Evolutionary conservation across 441 rosid genomes (phyloP).

Genomic region (Isatis lusitanica): DNA sequence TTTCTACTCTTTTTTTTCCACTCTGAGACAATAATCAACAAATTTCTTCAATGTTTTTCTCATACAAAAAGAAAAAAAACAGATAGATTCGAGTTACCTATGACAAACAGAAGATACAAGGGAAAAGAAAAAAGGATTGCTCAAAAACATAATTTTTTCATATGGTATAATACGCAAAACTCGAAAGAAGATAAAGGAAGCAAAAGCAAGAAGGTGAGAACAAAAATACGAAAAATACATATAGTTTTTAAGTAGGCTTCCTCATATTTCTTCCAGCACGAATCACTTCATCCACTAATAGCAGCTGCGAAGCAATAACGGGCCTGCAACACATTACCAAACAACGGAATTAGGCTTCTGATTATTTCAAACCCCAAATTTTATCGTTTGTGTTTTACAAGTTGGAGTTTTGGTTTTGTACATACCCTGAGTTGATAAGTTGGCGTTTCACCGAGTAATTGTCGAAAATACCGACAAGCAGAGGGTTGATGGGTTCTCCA

Average conservation of each 20-base stretch:
- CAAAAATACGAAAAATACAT: neutral
- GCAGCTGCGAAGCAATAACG: constrained; percentile 86
- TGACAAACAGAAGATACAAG: constrained; percentile 10
- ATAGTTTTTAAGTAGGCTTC: constrained; percentile 62
- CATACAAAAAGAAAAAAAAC: neutral
- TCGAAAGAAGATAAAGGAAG: neutral
- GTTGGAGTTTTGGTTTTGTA: neutral
- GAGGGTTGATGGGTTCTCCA: constrained; percentile 88
- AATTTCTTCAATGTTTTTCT: neutral
- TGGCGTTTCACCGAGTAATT: constrained; percentile 95
- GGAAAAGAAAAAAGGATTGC: neutral
- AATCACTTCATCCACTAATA: constrained; percentile 92
- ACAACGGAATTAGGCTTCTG: neutral
- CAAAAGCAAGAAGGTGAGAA: neutral
- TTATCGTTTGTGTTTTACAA: neutral
- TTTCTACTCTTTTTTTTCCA: neutral
- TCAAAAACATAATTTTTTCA: neutral
- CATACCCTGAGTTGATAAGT: constrained; percentile 84
- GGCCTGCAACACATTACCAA: constrained; percentile 55
- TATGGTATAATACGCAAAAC: constrained; percentile 10
- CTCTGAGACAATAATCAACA: neutral
- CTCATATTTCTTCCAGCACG: constrained; percentile 97
- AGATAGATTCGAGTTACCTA: neutral
- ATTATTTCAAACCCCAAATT: neutral
- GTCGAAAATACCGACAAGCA: constrained; percentile 87